A percentile compares a stretch with the other conserved stretches of the same genome.
Conservation (phyloP, 2,329 filamentous ascomycete genomes). For the Penicillium sp. region DNA sequence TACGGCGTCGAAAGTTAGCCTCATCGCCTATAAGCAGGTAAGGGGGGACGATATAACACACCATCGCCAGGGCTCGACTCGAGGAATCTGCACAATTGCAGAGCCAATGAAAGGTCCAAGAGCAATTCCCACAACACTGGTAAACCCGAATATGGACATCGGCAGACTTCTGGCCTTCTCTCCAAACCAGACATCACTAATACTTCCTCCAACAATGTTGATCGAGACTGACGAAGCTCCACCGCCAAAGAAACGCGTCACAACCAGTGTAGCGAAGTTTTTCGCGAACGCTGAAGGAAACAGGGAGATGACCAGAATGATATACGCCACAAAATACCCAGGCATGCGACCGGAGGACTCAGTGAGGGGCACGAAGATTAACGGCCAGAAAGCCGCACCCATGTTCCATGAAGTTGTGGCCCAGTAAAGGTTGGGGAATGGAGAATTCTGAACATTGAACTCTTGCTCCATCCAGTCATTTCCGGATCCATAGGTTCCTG, state of each 20-base stretch:
- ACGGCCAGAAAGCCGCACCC: slow-evolving; percentile 43
- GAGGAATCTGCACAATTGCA: slow-evolving; percentile 41
- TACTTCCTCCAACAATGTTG: slow-evolving; percentile 44
- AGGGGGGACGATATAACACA: slow-evolving; percentile 22
- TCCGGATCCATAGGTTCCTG: slow-evolving; percentile 46
- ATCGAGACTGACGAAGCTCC: slow-evolving; percentile 49
- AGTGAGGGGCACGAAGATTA: slow-evolving; percentile 43
- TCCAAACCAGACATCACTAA: slow-evolving; percentile 43
- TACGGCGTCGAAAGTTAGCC: not conserved
- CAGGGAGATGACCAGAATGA: slow-evolving; percentile 46
- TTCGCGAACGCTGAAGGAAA: slow-evolving; percentile 50
- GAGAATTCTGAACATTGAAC: slow-evolving; percentile 38
- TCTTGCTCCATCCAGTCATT: slow-evolving; percentile 31
- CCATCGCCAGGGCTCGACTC: slow-evolving; percentile 47
- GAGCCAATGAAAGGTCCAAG: slow-evolving; percentile 52
- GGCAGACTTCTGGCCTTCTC: slow-evolving; percentile 46
- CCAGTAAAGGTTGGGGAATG: slow-evolving; percentile 39
- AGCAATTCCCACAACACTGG: slow-evolving; percentile 48
- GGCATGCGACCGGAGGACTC: slow-evolving; percentile 50
- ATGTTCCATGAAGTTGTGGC: slow-evolving; percentile 42
- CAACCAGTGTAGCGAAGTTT: slow-evolving; percentile 51
- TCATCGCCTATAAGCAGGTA: not conserved
- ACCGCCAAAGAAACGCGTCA: slow-evolving; percentile 51
- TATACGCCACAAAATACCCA: slow-evolving; percentile 49
- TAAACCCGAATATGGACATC: slow-evolving; percentile 50